Evolutionary conservation across 2,329 filamentous ascomycete genomes (phyloP).

Genomic region (Scopulariopsis brevicaulis): DNA sequence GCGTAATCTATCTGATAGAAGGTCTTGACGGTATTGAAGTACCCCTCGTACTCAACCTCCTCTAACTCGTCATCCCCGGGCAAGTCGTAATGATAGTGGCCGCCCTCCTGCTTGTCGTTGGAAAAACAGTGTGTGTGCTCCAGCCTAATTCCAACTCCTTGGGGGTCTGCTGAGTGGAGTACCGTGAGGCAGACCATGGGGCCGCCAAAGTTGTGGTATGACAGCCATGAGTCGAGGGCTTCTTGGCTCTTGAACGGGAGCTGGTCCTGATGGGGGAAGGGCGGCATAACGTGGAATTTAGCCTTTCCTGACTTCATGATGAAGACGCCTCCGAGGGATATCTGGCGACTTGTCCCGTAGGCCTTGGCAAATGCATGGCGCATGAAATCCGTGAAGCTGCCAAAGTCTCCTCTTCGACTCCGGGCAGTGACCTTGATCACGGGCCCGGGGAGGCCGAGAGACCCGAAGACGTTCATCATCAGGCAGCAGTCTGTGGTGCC

Average conservation of each 20-base stretch:
- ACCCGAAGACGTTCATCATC: conserved; percentile 31
- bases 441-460: conserved; percentile 17
- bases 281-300: conserved; percentile 31
- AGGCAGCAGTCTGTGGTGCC: conserved; percentile 27
- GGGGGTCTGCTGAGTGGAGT: conserved; percentile 27
- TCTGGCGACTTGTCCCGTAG: conserved; percentile 18
- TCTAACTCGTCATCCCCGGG: conserved; percentile 15
- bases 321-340: conserved; percentile 29
- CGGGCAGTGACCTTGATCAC: conserved; percentile 23
- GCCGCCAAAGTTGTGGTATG: conserved; percentile 21
- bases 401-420: conserved; percentile 11
- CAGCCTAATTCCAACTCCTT: conserved; percentile 24
- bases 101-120: conserved; percentile 17
- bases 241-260: conserved; percentile 16
- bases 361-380: conserved; percentile 14
- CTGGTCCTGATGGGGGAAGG: conserved; percentile 20
- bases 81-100: conserved; percentile 32
- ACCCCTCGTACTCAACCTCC: conserved; percentile 31
- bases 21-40: conserved; percentile 27
- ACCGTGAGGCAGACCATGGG: conserved; percentile 27
- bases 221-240: conserved; percentile 24
- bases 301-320: conserved; percentile 22
- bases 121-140: conserved; percentile 37
- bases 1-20: conserved; percentile 26
- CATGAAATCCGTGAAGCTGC: conserved; percentile 21